Percentiles rank a stretch among this genome's conserved stretches.
Evolutionary conservation across 1,284 basidiomycete species (phyloP).

Genomic region (Cutaneotrichosporon sp.): DNA sequence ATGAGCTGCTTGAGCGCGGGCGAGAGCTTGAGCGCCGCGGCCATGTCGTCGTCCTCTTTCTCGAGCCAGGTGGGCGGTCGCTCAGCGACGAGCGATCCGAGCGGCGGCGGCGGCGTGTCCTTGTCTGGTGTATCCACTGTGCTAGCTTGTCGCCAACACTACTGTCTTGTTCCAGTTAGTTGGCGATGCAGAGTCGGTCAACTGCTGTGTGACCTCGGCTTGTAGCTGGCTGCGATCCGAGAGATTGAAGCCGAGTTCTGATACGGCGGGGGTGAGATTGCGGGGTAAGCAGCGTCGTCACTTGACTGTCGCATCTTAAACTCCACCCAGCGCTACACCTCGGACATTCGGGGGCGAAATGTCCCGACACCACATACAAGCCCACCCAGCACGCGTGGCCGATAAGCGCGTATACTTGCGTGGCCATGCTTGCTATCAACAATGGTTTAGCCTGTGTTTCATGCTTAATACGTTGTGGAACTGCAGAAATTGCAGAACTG

Average conservation of each 20-base stretch:
- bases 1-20: slow-evolving; percentile 42
- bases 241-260: no score
- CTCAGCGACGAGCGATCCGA: neutral
- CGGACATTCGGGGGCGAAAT: neutral
- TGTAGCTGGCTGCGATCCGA: neutral
- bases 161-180: no score
- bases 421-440: no score
- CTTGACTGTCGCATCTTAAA: no score
- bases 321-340: neutral
- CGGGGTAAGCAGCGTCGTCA: no score
- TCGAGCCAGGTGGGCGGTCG: neutral
- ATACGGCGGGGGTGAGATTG: neutral
- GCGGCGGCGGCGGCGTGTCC: neutral
- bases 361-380: neutral
- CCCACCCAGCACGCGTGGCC: no score
- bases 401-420: no score
- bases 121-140: neutral
- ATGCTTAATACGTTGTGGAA: no score
- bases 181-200: neutral
- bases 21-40: slow-evolving; percentile 31
- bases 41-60: slow-evolving; percentile 5
- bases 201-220: neutral
- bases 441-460: no score
- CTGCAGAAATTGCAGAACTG: no score
- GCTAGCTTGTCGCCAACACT: neutral